Conservation (phyloP, 2,329 filamentous ascomycete species). For the Ophiostoma ips region DNA sequence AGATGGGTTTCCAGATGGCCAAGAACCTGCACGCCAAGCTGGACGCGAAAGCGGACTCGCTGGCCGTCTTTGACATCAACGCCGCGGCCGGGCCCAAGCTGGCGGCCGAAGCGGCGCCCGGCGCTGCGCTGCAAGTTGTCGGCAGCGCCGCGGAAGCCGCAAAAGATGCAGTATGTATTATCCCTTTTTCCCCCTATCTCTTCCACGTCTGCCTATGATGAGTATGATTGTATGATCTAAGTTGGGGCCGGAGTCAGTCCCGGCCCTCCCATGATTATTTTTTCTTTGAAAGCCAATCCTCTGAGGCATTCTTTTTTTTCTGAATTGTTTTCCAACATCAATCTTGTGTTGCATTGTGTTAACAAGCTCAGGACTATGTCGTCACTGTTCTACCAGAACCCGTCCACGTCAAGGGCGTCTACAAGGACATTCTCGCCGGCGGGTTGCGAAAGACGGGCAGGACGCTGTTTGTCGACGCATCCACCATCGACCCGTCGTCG, state of each 20-base stretch:
- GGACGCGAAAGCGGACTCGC: conserved; percentile 30
- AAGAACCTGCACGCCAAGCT: conserved; percentile 47
- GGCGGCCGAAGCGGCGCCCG: conserved; percentile 31
- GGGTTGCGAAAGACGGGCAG: not conserved
- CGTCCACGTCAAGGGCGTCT: conserved; percentile 73
- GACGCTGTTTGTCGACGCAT: conserved; percentile 78
- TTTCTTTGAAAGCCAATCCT: too few relatives aligned
- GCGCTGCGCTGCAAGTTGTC: conserved; percentile 33
- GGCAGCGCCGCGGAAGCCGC: conserved; percentile 33
- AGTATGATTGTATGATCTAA: too few relatives aligned
- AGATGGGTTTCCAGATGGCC: conserved; percentile 53
- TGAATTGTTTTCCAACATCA: too few relatives aligned
- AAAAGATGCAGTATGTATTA: conserved; percentile 36
- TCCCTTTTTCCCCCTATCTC: not conserved
- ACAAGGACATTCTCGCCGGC: conserved; percentile 52
- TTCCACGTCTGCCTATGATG: too few relatives aligned
- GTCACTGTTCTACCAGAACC: conserved; percentile 86
- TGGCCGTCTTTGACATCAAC: conserved; percentile 45
- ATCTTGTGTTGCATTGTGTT: not conserved
- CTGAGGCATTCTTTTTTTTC: too few relatives aligned
- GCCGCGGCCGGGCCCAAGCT: conserved; percentile 31
- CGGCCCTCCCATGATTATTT: too few relatives aligned
- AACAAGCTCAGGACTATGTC: conserved; percentile 52
- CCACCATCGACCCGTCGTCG: conserved; percentile 84
- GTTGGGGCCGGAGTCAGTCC: too few relatives aligned